A percentile compares a stretch with the other conserved stretches of the same genome.
These are phyloP conservation scores for Naganishia kalamii DNA, from an alignment of 768 basidiomycete species.

Conservation along the genomic window DNA sequence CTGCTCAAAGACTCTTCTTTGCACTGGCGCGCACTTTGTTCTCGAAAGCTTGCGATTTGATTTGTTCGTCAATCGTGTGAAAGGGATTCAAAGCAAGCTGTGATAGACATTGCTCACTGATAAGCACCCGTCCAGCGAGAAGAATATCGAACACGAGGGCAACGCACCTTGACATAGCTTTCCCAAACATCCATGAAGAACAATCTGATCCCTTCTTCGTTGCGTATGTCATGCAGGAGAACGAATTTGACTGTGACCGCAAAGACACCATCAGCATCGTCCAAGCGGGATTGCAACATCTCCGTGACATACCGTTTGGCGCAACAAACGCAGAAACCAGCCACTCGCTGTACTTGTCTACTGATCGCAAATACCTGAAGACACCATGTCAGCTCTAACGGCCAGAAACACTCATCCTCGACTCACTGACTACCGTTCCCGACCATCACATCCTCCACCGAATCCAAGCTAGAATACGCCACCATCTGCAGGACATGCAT, in stretches of 20 bases:
- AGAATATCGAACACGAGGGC: constrained; percentile 21
- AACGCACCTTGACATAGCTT: constrained; percentile 79
- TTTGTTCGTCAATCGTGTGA: constrained; percentile 77
- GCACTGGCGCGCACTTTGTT: constrained; percentile 75
- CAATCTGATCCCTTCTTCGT: constrained; percentile 87
- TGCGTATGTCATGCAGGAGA: constrained; percentile 86
- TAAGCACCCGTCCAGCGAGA: neutral
- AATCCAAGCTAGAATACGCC: constrained; percentile 90
- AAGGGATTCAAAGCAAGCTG: constrained; percentile 93
- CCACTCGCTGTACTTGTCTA: constrained; percentile 99
- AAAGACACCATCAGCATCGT: neutral
- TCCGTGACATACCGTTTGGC: constrained; percentile 84
- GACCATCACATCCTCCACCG: constrained; percentile 78
- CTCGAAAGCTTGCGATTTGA: constrained; percentile 77
- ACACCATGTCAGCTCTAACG: neutral
- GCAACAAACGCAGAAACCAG: constrained; percentile 93
- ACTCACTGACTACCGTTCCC: constrained; percentile 45
- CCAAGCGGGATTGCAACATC: neutral
- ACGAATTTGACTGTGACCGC: constrained; percentile 75
- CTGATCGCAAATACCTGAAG: constrained; percentile 81
- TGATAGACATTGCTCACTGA: neutral
- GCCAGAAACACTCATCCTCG: neutral
- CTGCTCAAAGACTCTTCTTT: constrained; percentile 62
- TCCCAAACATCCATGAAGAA: constrained; percentile 98
- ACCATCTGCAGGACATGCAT: constrained; percentile 96